Conservation (phyloP, 2,329 filamentous ascomycete species). For the Ophiostoma quercus region DNA sequence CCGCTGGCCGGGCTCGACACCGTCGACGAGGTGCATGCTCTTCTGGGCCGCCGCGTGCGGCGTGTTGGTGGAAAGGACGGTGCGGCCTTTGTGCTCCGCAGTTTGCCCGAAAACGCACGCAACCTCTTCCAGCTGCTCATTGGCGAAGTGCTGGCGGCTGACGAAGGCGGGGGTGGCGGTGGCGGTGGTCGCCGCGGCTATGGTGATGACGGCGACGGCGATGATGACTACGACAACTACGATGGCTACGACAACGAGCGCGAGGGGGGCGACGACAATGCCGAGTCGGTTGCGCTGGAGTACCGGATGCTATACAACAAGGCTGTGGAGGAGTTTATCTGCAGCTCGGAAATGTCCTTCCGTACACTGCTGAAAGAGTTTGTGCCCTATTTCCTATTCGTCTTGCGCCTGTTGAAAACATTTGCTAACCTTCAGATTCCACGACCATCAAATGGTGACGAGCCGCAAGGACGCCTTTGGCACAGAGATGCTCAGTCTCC, state of each 20-base stretch:
- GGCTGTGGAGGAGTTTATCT: constrained; percentile 93
- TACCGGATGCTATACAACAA: constrained; percentile 91
- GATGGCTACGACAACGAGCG: constrained; percentile 67
- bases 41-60: constrained; percentile 74
- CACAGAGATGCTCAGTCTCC: constrained; percentile 77
- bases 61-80: constrained; percentile 85
- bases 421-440: constrained; percentile 54
- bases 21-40: constrained; percentile 83
- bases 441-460: constrained; percentile 96
- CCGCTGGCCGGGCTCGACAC: constrained; percentile 63
- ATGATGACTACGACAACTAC: constrained; percentile 76
- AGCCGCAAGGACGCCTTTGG: constrained; percentile 80
- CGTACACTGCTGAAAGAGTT: constrained; percentile 88
- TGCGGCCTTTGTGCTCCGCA: constrained; percentile 83
- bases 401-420: constrained; percentile 23
- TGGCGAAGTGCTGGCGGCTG: constrained; percentile 70
- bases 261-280: constrained; percentile 45
- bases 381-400: constrained; percentile 31
- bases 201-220: constrained; percentile 40
- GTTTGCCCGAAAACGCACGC: constrained; percentile 85
- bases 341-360: constrained; percentile 93
- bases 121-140: constrained; percentile 81
- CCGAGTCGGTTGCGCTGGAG: constrained; percentile 68
- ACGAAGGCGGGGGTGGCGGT: constrained; percentile 46
- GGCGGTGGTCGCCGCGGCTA: constrained; percentile 45